These are phyloP conservation scores for Hippophae gyantsensis DNA, from an alignment of 306 rosid genomes.

Conservation along the genomic window DNA sequence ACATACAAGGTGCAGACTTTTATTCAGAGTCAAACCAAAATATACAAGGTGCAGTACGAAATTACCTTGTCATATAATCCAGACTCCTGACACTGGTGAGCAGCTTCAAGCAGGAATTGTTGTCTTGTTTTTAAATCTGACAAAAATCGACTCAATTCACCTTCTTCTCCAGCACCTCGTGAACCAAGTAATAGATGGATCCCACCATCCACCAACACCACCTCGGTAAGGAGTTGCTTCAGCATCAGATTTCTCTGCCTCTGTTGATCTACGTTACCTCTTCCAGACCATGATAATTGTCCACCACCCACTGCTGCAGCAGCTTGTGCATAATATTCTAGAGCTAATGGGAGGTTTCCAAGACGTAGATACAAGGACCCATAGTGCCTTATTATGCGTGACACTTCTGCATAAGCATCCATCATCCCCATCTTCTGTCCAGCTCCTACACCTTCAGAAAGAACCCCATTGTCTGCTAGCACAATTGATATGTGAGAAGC, in stretches of 20 bases:
- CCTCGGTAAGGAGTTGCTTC: constrained; percentile 88
- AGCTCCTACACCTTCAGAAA: constrained; percentile 65
- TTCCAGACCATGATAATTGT: constrained; percentile 75
- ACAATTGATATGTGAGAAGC: constrained; percentile 83
- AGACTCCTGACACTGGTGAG: constrained; percentile 85
- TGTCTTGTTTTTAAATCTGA: constrained; percentile 63
- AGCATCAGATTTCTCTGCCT: constrained; percentile 92
- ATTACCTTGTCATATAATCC: constrained; percentile 84
- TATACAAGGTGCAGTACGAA: neutral
- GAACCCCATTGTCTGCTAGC: constrained; percentile 86
- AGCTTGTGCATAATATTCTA: constrained; percentile 94
- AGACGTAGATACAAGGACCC: constrained; percentile 72
- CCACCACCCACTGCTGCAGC: constrained; percentile 99
- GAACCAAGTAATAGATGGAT: constrained; percentile 81
- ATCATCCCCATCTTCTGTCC: constrained; percentile 74
- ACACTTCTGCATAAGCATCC: constrained; percentile 91
- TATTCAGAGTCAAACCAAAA: no score
- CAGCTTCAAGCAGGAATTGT: constrained; percentile 87
- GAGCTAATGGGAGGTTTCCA: constrained; percentile 61
- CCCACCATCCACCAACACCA: constrained; percentile 79
- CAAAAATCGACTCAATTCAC: constrained; percentile 75
- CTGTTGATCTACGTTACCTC: constrained; percentile 77
- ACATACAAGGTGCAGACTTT: no score
- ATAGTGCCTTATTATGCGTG: constrained; percentile 75
- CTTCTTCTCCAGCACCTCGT: constrained; percentile 94